Base-by-base conservation (phyloP, 2,329 filamentous ascomycete species). In the Sordariomycetes sp. region DNA sequence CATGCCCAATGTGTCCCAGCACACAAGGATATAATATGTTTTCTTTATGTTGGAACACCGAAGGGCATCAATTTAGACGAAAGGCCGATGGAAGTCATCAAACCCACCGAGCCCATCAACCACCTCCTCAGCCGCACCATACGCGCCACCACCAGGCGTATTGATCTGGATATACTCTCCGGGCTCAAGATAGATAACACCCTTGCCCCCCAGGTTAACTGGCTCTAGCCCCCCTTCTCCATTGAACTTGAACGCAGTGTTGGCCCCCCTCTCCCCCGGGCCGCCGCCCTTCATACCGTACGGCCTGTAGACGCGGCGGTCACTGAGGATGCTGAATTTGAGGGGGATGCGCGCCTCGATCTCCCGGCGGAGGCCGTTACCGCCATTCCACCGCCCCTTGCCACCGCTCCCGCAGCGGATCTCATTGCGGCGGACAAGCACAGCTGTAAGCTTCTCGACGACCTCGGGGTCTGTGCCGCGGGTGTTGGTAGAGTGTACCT, bases 321-420 rank as follows among this genome's bases (percentile, higher is more conserved):
- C 90, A 6, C 84, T 88, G 7, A 95, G 73, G 25, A 96, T 94
- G 1, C 83, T 88, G 16, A 89, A 88, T 69, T 91, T 86, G 4
- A 94, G 81, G 0, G 88, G 87, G 50, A 88, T 85, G 2, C 88
- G 78, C 69, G 92, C 92, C 70, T 94, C 89, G 60, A 94, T 91
- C 61, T 94, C 89, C 0, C 89, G 72, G 0, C 37, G 37, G 0
- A 90, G 86, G 12, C 89, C 89, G 65, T 91, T 84, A 8, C 89
- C 89, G 10, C 89, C 89, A 0, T 50, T 24, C 7, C n/a, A 83
- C 69, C 83, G 79, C 1, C 46, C 46, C 2, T 71, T 65, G 0
- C 89, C 89, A 12, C 83, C 83, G 18, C 82, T 87, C 0, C 80
- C 83, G 1, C 74, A 63, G 1, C 89, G 73, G 16, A 92, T 72